Evolutionary conservation across 768 basidiomycete genomes (phyloP).

Genomic region (Paxillus ammoniavirescens): DNA sequence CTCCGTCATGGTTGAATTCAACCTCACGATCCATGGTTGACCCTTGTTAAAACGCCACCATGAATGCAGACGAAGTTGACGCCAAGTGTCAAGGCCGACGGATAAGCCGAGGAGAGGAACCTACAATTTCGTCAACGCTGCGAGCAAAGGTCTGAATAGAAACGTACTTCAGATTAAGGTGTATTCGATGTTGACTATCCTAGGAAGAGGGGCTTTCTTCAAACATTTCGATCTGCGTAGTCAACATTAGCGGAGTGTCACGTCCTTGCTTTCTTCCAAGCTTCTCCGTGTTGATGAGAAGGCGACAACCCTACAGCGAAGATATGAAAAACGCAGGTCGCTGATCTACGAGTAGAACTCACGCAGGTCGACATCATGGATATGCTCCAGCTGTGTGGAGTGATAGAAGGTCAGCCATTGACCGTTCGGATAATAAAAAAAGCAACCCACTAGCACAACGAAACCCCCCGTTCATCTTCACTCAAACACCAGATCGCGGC

Average conservation of each 20-base stretch:
- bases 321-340: background rate
- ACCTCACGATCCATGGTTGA: too few species aligned
- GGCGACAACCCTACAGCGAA: conserved; percentile 6
- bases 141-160: too few species aligned
- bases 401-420: background rate
- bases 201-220: background rate
- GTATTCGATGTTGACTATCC: too few species aligned
- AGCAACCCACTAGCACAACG: background rate
- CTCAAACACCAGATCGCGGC: background rate
- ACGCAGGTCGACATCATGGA: conserved; percentile 2
- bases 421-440: background rate
- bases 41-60: too few species aligned
- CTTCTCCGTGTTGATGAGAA: conserved; percentile 7
- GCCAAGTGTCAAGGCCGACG: too few species aligned
- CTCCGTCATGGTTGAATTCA: too few species aligned
- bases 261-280: background rate
- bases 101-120: too few species aligned
- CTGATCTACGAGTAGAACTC: background rate
- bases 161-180: too few species aligned
- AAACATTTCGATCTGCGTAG: background rate
- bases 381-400: background rate
- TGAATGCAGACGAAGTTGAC: too few species aligned
- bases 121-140: too few species aligned
- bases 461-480: background rate
- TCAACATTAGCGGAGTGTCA: background rate